A percentile compares a stretch with the other conserved stretches of the same genome.
These are phyloP conservation scores for Omphalea diandra DNA, from an alignment of 441 rosid species.

Conservation along the genomic window DNA sequence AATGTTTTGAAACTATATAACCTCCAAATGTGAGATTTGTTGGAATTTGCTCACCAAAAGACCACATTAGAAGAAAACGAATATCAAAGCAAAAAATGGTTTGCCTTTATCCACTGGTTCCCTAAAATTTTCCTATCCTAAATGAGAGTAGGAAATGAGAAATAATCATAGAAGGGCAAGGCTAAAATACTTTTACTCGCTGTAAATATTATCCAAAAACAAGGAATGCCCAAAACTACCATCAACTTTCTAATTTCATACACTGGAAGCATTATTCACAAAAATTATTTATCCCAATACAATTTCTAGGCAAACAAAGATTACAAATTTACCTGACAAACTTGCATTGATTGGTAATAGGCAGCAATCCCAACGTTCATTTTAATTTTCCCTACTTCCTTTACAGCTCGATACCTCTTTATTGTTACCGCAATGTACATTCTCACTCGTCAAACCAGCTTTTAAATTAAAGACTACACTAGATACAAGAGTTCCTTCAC, in stretches of 20 bases:
- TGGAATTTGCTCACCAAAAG: neutral
- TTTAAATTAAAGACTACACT: constrained; percentile 23
- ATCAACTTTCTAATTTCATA: neutral
- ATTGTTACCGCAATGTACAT: constrained; percentile 72
- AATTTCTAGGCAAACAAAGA: neutral
- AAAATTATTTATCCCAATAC: neutral
- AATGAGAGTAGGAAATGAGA: neutral
- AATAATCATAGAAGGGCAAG: neutral
- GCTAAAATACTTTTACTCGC: neutral
- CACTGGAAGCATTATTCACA: neutral
- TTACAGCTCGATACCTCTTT: constrained; percentile 71
- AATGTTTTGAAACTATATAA: neutral
- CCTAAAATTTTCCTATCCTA: neutral
- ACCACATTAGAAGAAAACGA: too few relatives aligned
- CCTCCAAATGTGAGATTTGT: neutral
- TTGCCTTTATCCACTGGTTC: neutral
- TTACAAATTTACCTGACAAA: constrained; percentile 65
- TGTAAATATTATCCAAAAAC: neutral
- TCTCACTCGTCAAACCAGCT: constrained; percentile 52
- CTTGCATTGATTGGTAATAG: constrained; percentile 71
- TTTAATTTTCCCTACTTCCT: constrained; percentile 74
- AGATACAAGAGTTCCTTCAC: constrained; percentile 23
- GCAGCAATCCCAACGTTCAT: constrained; percentile 72
- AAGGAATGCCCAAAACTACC: neutral
- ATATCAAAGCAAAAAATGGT: neutral